phyloP scores from a whole-genome alignment of 176 grass and related monocot species.

The Rhynchospora pubera region DNA sequence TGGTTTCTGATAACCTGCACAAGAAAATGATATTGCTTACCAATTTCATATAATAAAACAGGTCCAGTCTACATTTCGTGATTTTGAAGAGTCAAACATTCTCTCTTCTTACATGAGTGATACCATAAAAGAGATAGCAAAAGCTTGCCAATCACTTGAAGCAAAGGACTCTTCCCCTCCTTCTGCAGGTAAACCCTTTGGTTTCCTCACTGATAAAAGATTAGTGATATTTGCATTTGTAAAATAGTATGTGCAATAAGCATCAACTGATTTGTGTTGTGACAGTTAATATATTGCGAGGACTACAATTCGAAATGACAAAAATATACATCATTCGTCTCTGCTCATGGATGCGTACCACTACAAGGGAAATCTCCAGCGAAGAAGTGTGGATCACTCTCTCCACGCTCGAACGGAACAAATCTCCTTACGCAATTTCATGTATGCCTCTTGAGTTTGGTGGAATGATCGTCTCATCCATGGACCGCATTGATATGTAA shows the following conservation, averaged over 20 bases:
- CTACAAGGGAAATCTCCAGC: slow-evolving; percentile 74
- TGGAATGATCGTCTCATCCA: slow-evolving; percentile 65
- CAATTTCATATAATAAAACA: slow-evolving; percentile 27
- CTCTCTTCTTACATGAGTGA: slow-evolving; percentile 67
- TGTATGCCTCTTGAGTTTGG: slow-evolving; percentile 81
- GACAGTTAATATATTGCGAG: slow-evolving; percentile 70
- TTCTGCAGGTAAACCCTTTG: slow-evolving; percentile 47
- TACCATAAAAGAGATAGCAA: slow-evolving; percentile 82
- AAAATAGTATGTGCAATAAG: not conserved
- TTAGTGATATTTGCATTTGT: not conserved
- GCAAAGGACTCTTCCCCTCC: slow-evolving; percentile 83
- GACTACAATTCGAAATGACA: slow-evolving; percentile 82
- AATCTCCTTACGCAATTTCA: slow-evolving; percentile 93
- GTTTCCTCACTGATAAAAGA: not conserved
- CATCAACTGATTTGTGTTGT: slow-evolving; percentile 30
- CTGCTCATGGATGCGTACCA: slow-evolving; percentile 83
- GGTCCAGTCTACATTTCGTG: slow-evolving; percentile 91
- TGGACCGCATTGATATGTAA: slow-evolving; percentile 86
- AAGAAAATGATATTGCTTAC: slow-evolving; percentile 2
- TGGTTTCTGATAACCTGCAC: not conserved
- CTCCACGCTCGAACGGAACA: slow-evolving; percentile 85
- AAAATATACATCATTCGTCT: slow-evolving; percentile 90
- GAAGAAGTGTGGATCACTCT: slow-evolving; percentile 85
- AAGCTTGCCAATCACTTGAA: slow-evolving; percentile 78
- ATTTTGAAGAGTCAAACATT: slow-evolving; percentile 97